phyloP scores from a whole-genome alignment of 768 basidiomycete species.

The Lactarius trivialis region DNA sequence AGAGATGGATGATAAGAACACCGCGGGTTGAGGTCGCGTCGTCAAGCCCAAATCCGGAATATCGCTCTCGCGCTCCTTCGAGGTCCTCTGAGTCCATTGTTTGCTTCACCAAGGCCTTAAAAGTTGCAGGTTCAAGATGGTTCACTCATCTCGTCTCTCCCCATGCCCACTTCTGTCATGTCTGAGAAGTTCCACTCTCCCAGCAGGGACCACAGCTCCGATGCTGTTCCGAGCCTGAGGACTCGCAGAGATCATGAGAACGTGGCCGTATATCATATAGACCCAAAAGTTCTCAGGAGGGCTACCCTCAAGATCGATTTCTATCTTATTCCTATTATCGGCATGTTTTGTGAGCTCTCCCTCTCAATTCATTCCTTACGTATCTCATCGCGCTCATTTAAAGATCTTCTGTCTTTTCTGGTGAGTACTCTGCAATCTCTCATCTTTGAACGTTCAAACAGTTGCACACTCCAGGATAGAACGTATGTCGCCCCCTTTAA shows the following conservation, averaged over 20 bases:
- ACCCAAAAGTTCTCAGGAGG: neutral
- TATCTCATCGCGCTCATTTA: neutral
- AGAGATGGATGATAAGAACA: neutral
- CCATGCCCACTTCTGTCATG: neutral
- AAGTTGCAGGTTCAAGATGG: neutral
- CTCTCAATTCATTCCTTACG: neutral
- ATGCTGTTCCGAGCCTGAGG: neutral
- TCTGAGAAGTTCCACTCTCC: neutral
- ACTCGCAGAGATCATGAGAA: neutral
- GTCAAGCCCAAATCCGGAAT: neutral
- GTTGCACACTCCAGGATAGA: conserved; percentile 10
- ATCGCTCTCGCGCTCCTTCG: neutral
- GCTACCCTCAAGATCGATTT: conserved; percentile 19
- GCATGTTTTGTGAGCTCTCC: conserved; percentile 19
- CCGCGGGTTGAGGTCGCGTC: neutral
- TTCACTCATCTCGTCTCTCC: neutral
- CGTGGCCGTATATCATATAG: conserved; percentile 11
- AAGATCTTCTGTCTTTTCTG: conserved; percentile 21
- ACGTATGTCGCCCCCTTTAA: conserved; percentile 8
- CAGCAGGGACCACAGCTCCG: conserved; percentile 1
- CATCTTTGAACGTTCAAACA: neutral
- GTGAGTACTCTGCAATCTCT: conserved; percentile 2
- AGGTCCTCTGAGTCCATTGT: neutral
- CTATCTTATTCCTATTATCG: conserved; percentile 16
- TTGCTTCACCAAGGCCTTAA: neutral